Evolutionary conservation across 1,139 yeast species (phyloP).

Genomic region (Pichia sp.): DNA sequence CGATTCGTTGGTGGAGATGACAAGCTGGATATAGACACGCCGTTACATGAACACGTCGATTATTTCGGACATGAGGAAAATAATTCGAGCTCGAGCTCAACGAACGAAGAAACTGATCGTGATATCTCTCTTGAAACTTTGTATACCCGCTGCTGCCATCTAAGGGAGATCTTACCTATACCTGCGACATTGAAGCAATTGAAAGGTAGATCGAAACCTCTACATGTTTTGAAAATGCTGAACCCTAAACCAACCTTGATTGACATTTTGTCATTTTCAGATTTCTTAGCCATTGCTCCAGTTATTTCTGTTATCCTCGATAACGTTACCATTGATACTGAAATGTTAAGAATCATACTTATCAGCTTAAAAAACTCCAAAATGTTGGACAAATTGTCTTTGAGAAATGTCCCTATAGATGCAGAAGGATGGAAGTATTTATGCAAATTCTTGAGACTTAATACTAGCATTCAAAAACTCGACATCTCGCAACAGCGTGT

Average conservation of each 20-base stretch:
- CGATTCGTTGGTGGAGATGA: constrained; percentile 16
- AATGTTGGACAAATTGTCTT: constrained; percentile 62
- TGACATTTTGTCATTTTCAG: constrained; percentile 83
- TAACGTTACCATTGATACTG: constrained; percentile 72
- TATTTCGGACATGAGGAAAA: constrained; percentile 38
- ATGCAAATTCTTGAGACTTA: constrained; percentile 64
- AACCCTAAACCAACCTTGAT: constrained; percentile 90
- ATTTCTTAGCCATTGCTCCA: constrained; percentile 80
- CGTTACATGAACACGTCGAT: constrained; percentile 64
- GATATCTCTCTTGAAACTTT: constrained; percentile 55
- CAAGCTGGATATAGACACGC: constrained; percentile 49
- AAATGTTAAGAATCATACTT: constrained; percentile 70
- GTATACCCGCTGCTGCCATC: constrained; percentile 84
- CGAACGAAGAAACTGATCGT: constrained; percentile 10
- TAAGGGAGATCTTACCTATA: constrained; percentile 86
- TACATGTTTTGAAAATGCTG: constrained; percentile 70
- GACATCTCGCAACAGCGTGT: constrained; percentile 77
- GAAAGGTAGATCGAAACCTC: constrained; percentile 68
- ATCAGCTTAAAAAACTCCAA: constrained; percentile 57
- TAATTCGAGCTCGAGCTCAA: background rate
- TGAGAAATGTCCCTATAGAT: constrained; percentile 75
- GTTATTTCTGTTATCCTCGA: constrained; percentile 76
- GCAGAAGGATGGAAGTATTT: constrained; percentile 66
- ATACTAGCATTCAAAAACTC: constrained; percentile 55
- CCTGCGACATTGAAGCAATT: constrained; percentile 80